Evolutionary conservation across 2,329 filamentous ascomycete genomes (phyloP).

Genomic region (Teratosphaeria zuluensis): DNA sequence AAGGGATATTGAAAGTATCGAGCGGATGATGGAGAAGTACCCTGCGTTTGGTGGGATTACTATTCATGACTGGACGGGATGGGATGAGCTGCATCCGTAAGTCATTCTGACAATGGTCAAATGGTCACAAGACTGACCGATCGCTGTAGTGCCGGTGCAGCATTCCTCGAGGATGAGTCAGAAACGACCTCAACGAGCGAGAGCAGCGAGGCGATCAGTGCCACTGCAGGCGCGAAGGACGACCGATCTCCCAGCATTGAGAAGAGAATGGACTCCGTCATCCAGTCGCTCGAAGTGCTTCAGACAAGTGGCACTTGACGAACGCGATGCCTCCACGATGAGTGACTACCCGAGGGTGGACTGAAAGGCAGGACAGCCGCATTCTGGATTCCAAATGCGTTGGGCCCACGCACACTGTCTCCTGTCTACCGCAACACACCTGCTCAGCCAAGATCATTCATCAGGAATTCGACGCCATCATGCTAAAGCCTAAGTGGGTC

Average conservation of each 20-base stretch:
- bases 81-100: neutral
- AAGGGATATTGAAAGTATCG: neutral
- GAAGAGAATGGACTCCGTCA: neutral
- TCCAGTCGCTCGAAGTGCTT: neutral
- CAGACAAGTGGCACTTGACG: neutral
- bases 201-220: neutral
- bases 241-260: neutral
- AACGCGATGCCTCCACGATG: neutral
- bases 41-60: conserved; percentile 4
- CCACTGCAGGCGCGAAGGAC: neutral
- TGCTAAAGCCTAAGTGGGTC: too few species aligned
- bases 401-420: too few species aligned
- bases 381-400: too few species aligned
- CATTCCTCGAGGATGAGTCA: neutral
- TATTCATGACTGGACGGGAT: neutral
- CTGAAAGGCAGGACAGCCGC: too few species aligned
- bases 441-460: too few species aligned
- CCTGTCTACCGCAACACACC: too few species aligned
- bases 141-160: neutral
- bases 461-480: too few species aligned
- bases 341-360: too few species aligned
- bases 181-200: neutral
- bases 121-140: neutral
- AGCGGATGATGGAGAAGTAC: neutral
- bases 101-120: neutral